A percentile compares a stretch with the other conserved stretches of the same genome.
phyloP scores from a whole-genome alignment of 331 rosid species.

The Erythrophleum ivorense region DNA sequence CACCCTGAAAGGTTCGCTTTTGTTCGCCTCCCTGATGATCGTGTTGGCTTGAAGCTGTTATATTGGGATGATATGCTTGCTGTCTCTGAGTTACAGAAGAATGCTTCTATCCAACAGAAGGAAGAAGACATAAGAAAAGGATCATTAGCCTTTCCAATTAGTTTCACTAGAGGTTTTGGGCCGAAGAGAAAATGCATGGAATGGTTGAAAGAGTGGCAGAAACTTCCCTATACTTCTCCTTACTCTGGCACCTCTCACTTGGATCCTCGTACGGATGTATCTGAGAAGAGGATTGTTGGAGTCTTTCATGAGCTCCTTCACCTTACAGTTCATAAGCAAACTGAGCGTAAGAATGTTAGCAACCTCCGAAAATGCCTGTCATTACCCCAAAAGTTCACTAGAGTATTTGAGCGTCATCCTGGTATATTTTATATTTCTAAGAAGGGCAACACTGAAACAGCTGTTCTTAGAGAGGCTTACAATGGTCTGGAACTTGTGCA shows the following conservation, averaged over 20 bases:
- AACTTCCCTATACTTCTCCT: conserved; percentile 84
- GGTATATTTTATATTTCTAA: conserved; percentile 82
- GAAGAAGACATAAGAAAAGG: conserved; percentile 61
- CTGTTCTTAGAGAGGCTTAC: conserved; percentile 78
- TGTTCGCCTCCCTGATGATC: conserved; percentile 66
- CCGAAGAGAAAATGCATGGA: conserved; percentile 81
- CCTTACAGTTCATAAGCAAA: conserved; percentile 76
- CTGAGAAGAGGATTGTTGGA: conserved; percentile 92
- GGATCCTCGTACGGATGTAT: conserved; percentile 85
- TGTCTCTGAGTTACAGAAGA: conserved; percentile 74
- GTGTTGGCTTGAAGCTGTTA: conserved; percentile 73
- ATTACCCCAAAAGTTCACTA: conserved; percentile 86
- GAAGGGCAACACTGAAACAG: conserved; percentile 80
- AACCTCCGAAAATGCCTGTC: conserved; percentile 76
- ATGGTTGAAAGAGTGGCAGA: conserved; percentile 92
- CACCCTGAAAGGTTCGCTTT: conserved; percentile 62
- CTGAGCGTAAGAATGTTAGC: conserved; percentile 88
- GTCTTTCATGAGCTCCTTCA: conserved; percentile 94
- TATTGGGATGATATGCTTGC: conserved; percentile 72
- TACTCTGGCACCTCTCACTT: conserved; percentile 65
- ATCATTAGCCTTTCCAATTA: conserved; percentile 70
- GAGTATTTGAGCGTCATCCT: conserved; percentile 94
- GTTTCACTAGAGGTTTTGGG: conserved; percentile 91
- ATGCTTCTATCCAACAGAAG: conserved; percentile 55
- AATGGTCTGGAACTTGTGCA: conserved; percentile 55